Percentiles rank a stretch among this genome's conserved stretches.
Evolutionary conservation across 2,329 filamentous ascomycete species (phyloP).

Genomic region (Byssochlamys sp.): DNA sequence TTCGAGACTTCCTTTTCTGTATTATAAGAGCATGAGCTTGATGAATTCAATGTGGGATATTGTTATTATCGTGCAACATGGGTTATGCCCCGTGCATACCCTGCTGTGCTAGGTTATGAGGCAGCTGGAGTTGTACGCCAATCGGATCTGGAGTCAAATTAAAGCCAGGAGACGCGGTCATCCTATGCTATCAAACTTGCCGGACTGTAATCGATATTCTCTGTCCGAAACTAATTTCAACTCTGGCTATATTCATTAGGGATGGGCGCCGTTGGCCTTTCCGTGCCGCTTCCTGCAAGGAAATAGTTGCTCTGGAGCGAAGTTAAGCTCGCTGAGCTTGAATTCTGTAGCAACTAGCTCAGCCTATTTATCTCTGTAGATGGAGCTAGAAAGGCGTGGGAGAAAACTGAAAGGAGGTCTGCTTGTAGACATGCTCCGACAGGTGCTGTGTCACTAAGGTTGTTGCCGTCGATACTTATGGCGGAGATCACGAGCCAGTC

Average conservation of each 20-base stretch:
- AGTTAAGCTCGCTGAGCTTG: no score
- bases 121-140: constrained; percentile 20
- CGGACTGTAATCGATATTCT: constrained; percentile 21
- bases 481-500: constrained; percentile 12
- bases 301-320: constrained; percentile 5
- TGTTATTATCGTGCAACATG: constrained; percentile 18
- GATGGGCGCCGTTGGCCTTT: constrained; percentile 18
- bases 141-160: constrained; percentile 20
- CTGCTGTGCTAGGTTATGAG: constrained; percentile 19
- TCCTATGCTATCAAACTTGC: constrained; percentile 19
- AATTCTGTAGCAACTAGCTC: no score
- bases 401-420: no score
- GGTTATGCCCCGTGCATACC: constrained; percentile 16
- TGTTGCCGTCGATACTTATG: constrained; percentile 34
- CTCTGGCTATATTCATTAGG: constrained; percentile 17
- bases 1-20: background rate
- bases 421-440: no score
- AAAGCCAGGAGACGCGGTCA: constrained; percentile 20
- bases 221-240: constrained; percentile 11
- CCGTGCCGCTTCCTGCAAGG: constrained; percentile 13
- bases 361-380: no score
- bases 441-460: constrained; percentile 13
- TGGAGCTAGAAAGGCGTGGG: no score
- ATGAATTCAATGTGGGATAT: constrained; percentile 13
- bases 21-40: background rate